phyloP scores from a whole-genome alignment of 495 filamentous ascomycete genomes.

The Daldinia caldariorum region DNA sequence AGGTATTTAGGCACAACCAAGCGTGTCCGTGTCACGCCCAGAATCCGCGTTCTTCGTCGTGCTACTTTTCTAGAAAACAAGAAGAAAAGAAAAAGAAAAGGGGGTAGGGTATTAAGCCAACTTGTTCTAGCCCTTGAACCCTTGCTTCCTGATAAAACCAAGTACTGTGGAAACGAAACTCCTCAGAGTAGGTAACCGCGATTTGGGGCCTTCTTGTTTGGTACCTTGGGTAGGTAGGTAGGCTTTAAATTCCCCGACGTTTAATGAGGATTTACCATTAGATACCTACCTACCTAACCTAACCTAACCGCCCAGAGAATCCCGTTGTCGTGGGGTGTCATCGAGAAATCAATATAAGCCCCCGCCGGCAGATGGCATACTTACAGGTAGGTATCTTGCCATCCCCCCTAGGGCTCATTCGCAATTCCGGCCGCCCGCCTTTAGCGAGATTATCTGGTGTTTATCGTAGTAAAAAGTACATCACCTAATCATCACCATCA shows the following conservation, averaged over 20 bases:
- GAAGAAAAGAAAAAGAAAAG: slow-evolving; percentile 22
- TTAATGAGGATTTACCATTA: slow-evolving; percentile 12
- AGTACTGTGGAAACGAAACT: too few species aligned
- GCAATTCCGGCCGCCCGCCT: slow-evolving; percentile 19
- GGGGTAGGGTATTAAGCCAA: slow-evolving; percentile 18
- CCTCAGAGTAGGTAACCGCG: too few species aligned
- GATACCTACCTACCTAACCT: neutral
- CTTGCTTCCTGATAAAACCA: slow-evolving; percentile 4
- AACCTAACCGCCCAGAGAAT: neutral
- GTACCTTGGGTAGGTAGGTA: too few species aligned
- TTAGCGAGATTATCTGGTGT: slow-evolving; percentile 15
- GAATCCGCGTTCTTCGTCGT: slow-evolving; percentile 1
- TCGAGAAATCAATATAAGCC: slow-evolving; percentile 28
- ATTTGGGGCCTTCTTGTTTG: neutral
- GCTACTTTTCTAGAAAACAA: neutral
- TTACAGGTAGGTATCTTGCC: neutral
- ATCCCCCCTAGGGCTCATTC: slow-evolving; percentile 3
- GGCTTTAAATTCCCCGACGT: neutral
- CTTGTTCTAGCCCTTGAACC: neutral
- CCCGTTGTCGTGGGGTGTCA: slow-evolving; percentile 27
- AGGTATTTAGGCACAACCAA: slow-evolving; percentile 32
- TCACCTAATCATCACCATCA: too few species aligned
- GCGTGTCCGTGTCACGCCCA: slow-evolving; percentile 6
- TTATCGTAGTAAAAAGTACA: neutral
- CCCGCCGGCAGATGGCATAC: slow-evolving; percentile 30